These are phyloP conservation scores for Ceratocystis ficicola DNA, from an alignment of 2,329 filamentous ascomycete genomes.

Conservation along the genomic window DNA sequence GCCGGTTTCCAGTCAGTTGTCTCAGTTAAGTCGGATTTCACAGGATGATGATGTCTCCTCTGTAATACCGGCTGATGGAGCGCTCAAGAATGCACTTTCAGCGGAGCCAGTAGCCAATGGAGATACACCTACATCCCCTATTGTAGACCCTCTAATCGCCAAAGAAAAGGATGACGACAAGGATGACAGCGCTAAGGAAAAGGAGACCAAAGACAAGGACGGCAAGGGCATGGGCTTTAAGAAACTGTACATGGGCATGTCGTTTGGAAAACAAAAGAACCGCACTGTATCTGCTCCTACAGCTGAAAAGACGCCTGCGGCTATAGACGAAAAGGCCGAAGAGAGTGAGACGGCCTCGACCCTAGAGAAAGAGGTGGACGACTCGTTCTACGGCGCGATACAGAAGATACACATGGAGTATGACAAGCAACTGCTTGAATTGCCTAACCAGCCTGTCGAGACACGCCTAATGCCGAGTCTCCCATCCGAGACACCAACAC, in stretches of 20 bases:
- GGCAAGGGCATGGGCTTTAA: conserved; percentile 60
- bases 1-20: conserved; percentile 31
- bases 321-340: conserved; percentile 64
- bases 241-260: conserved; percentile 63
- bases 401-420: conserved; percentile 64
- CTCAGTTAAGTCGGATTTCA: conserved; percentile 48
- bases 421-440: conserved; percentile 51
- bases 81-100: conserved; percentile 37
- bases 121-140: conserved; percentile 32
- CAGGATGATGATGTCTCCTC: conserved; percentile 67
- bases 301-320: conserved; percentile 55
- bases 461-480: conserved; percentile 56
- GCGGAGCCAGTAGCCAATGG: not conserved
- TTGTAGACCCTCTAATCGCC: conserved; percentile 38
- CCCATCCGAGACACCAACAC: conserved; percentile 60
- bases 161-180: conserved; percentile 39
- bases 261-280: conserved; percentile 74
- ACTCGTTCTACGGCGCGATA: conserved; percentile 59
- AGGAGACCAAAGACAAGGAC: conserved; percentile 44
- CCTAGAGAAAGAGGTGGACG: conserved; percentile 61
- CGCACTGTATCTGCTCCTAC: conserved; percentile 49
- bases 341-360: conserved; percentile 51
- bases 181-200: conserved; percentile 35
- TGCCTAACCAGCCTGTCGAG: conserved; percentile 43
- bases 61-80: conserved; percentile 36